Evolutionary conservation across 768 basidiomycete species (phyloP).

Genomic region (Psilocybe cubensis): DNA sequence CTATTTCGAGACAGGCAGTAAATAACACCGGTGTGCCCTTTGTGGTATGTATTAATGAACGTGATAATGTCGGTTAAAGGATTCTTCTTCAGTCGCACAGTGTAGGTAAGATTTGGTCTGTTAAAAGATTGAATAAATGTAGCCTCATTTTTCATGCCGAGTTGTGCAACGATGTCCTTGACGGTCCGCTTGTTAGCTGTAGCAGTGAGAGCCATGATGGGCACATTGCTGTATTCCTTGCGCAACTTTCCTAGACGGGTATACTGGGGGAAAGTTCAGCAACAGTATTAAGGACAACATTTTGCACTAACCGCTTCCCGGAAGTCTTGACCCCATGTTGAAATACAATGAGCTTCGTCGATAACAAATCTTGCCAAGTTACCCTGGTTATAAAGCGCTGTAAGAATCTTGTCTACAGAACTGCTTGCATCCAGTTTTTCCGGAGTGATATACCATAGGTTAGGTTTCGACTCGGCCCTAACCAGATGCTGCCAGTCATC

Average conservation of each 20-base stretch:
- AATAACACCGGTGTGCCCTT: conserved; percentile 75
- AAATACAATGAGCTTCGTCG: conserved; percentile 96
- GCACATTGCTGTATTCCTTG: conserved; percentile 73
- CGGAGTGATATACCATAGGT: conserved; percentile 87
- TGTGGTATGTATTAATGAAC: conserved; percentile 66
- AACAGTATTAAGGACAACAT: neutral
- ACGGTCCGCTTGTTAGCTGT: conserved; percentile 84
- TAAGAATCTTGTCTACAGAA: conserved; percentile 56
- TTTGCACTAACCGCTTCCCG: conserved; percentile 67
- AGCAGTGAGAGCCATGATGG: conserved; percentile 96
- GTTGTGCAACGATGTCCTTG: conserved; percentile 75
- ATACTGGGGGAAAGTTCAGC: conserved; percentile 52
- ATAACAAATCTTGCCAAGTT: conserved; percentile 88
- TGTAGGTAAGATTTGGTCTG: conserved; percentile 88
- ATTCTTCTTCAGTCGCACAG: conserved; percentile 48
- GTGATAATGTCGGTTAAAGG: conserved; percentile 63
- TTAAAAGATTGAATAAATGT: conserved; percentile 88
- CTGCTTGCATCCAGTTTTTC: conserved; percentile 79
- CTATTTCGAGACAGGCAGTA: conserved; percentile 75
- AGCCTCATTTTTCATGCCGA: conserved; percentile 61
- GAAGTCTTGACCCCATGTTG: conserved; percentile 94
- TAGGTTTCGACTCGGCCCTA: conserved; percentile 50
- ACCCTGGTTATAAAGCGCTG: conserved; percentile 54
- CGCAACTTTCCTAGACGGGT: conserved; percentile 69
- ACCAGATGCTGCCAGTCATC: conserved; percentile 50